phyloP scores from a whole-genome alignment of 2,329 filamentous ascomycete species.

The Alternaria angustiovoidea region DNA sequence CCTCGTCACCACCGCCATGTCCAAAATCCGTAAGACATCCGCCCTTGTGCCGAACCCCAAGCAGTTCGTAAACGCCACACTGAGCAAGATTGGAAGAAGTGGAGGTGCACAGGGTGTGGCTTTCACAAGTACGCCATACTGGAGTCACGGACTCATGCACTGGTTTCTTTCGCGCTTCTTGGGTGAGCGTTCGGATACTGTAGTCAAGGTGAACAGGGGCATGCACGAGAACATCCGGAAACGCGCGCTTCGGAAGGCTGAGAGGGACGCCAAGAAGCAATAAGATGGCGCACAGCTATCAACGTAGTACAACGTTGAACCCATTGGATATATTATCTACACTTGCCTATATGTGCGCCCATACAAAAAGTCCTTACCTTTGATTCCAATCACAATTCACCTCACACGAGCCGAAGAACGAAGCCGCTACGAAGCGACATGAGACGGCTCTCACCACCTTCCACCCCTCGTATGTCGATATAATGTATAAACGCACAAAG shows the following conservation, averaged over 20 bases:
- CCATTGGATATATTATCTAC: not conserved
- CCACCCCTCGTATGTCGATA: not conserved
- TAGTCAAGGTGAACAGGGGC: conserved; percentile 67
- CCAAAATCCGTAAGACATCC: conserved; percentile 85
- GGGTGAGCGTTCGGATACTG: conserved; percentile 64
- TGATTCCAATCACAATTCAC: not conserved
- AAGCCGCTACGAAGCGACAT: not conserved
- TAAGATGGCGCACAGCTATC: conserved; percentile 14
- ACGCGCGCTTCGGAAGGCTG: conserved; percentile 83
- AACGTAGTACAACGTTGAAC: not conserved
- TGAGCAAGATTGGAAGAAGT: conserved; percentile 80
- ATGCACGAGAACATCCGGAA: conserved; percentile 87
- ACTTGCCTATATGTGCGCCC: not conserved
- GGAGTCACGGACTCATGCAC: conserved; percentile 88
- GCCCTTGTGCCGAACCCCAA: conserved; percentile 81
- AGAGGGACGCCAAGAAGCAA: conserved; percentile 78
- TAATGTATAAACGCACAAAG: not conserved
- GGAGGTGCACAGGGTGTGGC: conserved; percentile 81
- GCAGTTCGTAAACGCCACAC: conserved; percentile 78
- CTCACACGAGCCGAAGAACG: not conserved
- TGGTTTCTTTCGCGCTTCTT: conserved; percentile 74
- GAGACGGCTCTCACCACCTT: not conserved
- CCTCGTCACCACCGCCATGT: conserved; percentile 95
- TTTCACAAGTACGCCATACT: conserved; percentile 90
- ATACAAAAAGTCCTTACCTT: not conserved